Evolutionary conservation across 2,329 filamentous ascomycete genomes (phyloP).

Genomic region (Periconia digitata): DNA sequence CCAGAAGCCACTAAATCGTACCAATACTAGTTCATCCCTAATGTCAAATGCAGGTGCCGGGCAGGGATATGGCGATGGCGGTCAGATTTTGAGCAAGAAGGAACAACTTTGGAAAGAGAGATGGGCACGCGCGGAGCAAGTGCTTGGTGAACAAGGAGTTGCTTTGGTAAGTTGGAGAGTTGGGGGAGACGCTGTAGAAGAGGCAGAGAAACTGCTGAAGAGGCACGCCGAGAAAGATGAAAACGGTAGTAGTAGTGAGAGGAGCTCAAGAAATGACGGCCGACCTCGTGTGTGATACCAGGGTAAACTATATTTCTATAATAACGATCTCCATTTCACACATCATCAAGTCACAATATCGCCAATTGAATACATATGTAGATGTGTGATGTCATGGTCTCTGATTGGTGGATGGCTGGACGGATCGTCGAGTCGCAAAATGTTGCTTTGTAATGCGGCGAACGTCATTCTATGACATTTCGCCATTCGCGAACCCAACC

Average conservation of each 20-base stretch:
- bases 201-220: conserved; percentile 66
- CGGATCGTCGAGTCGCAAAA: background rate
- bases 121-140: conserved; percentile 64
- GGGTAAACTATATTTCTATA: no score
- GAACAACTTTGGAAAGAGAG: conserved; percentile 72
- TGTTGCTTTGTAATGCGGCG: background rate
- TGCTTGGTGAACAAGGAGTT: conserved; percentile 67
- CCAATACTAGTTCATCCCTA: conserved; percentile 27
- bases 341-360: no score
- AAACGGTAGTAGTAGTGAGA: conserved; percentile 8
- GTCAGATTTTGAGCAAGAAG: conserved; percentile 61
- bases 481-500: background rate
- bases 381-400: no score
- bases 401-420: background rate
- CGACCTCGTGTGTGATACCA: no score
- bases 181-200: conserved; percentile 68
- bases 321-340: no score
- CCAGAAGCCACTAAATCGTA: conserved; percentile 25
- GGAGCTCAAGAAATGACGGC: no score
- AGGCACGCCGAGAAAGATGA: conserved; percentile 48
- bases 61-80: conserved; percentile 17
- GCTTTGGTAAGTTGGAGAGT: conserved; percentile 71
- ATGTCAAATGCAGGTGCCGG: conserved; percentile 15
- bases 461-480: background rate
- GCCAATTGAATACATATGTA: no score